Evolutionary conservation across 73 alveolate species (phyloP), one percentile per base, ranked within the genome.

Genomic region (Urostyla sp.): DNA sequence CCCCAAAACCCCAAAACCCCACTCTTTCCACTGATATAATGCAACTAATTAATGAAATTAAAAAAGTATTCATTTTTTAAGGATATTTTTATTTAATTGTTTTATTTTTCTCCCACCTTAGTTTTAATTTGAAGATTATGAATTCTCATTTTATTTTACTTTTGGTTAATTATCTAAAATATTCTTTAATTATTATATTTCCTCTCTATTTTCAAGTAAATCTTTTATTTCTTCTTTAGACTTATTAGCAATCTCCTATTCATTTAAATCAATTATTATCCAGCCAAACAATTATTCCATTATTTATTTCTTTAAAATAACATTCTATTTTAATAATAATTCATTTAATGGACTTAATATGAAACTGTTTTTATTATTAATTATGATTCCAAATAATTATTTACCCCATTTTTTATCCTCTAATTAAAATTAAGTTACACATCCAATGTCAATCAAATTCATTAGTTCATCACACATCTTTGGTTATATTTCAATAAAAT

Each of bases 391-490:
- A 15, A 32, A 16, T 27, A 69, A 28, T 15, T 45, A 32, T 4
- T 27, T 6, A 11, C 49, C 56, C 18, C n/a, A n/a, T 4, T 69
- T 20, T 10, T 23, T 23, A 5, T 3, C 4, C 1, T 2, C 4
- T 32, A 35, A 20, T 24, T 73, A 3, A 21, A 8, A 28, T 1
- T 30, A 13, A 32, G 46, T 6, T 23, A 52, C 85, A 18, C 60
- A 32, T 21, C 75, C 85, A 10, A 73, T 44, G 20, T 73, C 44
- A 3, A 73, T 73, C 18, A 73, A 49, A 31, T 55, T 73, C 75
- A 50, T 73, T 23, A 73, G 35, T 30, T 73, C 85, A 52, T 73
- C 85, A 13, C 72, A 50, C 8, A 73, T 34, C 63, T 73, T 73
- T 1, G n/a, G 32, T 13, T 13, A 35, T 3, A 73, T 54, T 53